Conservation (phyloP, 192 early-diverging fungal genomes). For the Phycomyces nitens region DNA sequence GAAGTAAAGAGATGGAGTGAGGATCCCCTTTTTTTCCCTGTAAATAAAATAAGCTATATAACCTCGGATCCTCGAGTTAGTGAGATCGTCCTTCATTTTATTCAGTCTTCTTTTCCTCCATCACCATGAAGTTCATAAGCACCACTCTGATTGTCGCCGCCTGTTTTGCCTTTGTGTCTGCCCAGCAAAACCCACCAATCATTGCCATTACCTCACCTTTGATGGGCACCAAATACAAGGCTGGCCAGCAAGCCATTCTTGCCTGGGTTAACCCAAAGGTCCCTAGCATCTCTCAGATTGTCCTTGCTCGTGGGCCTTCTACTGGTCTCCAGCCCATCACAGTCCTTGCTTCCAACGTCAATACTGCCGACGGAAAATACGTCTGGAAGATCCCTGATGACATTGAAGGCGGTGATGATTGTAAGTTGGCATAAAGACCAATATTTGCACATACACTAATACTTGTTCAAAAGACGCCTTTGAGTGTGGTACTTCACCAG, state of each 20-base stretch:
- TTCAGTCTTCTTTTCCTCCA: neutral
- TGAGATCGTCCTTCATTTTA: neutral
- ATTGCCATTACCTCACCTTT: slow-evolving; percentile 25
- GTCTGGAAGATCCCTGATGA: slow-evolving; percentile 33
- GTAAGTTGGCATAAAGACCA: neutral
- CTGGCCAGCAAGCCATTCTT: slow-evolving; percentile 22
- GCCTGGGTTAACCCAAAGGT: slow-evolving; percentile 22
- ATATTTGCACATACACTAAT: neutral
- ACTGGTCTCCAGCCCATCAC: slow-evolving; percentile 29
- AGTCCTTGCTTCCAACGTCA: slow-evolving; percentile 28
- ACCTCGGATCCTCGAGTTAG: neutral
- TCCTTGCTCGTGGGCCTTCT: slow-evolving; percentile 24
- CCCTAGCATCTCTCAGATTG: slow-evolving; percentile 30
- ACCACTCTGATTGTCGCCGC: slow-evolving; percentile 10
- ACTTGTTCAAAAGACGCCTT: slow-evolving; percentile 24
- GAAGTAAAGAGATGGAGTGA: too few relatives aligned
- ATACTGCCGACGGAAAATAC: slow-evolving; percentile 11
- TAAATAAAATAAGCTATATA: too few relatives aligned
- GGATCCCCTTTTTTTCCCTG: too few relatives aligned
- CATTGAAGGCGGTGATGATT: slow-evolving; percentile 21
- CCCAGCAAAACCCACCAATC: slow-evolving; percentile 12
- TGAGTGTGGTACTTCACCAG: slow-evolving; percentile 31
- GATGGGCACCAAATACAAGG: slow-evolving; percentile 13
- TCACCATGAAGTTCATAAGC: neutral
- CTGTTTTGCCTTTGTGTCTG: slow-evolving; percentile 16